Evolutionary conservation across 441 rosid species (phyloP), one percentile per base, ranked within the genome.

Genomic region (Pelargonium citronellum): DNA sequence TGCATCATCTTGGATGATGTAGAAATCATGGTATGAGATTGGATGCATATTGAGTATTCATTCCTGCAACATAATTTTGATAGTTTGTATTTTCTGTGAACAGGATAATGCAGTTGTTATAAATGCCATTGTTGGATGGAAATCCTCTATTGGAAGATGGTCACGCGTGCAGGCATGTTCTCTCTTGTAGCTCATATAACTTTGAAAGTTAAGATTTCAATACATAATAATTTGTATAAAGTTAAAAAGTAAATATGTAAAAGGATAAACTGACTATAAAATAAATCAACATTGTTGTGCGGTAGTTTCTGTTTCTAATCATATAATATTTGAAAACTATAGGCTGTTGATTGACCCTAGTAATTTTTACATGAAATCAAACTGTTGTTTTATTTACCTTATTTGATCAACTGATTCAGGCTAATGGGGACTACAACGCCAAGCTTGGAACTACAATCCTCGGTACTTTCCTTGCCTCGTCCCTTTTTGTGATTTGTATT

Each of bases 21-120:
- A 55, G 89, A 89, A 72, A 77, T 87, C 76, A 80, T 77, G 86
- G 95, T 87, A 74, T 66, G 72, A 22, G 17, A 47, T 39, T 37
- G 17, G 34, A 51, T 69, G 8, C 20, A 46, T 60, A 55, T 44
- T 10, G 22, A 41, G 51, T 17, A 34, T 41, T 0, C 0, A 20
- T 60, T n/a, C 30, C 46, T 78, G 74, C 80, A 71, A 55, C 64
- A 24, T 64, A 7, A 24, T 43, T 37, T 13, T 60, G 53, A 34
- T 27, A 44, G 16, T 12, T 12, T 49, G 49, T 73, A 43, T 46
- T 34, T 69, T 71, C 61, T 77, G 12, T 46, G 13, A 68, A 64
- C 82, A 87, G 93, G 95, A 87, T 66, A 89, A 91, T 80, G 92
- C 88, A 4, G 85, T 89, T 67, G 89, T 89, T 17, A 83, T 87